phyloP scores from a whole-genome alignment of 208 protist genomes.

The Acanthamoeba triangularis region DNA sequence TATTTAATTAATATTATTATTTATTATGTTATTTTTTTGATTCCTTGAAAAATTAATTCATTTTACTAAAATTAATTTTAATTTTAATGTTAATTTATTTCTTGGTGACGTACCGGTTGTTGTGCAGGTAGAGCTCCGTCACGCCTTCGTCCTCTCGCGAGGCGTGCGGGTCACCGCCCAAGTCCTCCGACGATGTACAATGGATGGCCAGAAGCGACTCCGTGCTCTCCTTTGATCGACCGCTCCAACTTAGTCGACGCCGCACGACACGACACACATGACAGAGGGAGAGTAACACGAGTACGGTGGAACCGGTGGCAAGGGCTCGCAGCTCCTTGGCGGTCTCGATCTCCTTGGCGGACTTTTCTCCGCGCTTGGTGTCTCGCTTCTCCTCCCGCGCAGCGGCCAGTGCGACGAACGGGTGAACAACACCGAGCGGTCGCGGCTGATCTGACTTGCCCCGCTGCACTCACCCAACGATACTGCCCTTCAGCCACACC shows the following conservation, averaged over 20 bases:
- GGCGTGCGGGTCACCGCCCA: not conserved
- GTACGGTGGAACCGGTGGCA: not conserved
- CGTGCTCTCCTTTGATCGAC: not conserved
- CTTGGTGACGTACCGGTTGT: constrained; percentile 27
- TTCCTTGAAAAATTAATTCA: not conserved
- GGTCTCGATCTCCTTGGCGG: constrained; percentile 21
- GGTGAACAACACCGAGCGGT: not conserved
- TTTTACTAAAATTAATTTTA: too few species aligned
- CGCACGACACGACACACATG: too few species aligned
- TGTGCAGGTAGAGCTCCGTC: constrained; percentile 71
- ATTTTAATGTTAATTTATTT: too few species aligned
- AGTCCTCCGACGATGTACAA: constrained; percentile 30
- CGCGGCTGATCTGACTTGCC: not conserved
- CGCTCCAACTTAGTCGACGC: too few species aligned
- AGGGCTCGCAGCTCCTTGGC: constrained; percentile 17
- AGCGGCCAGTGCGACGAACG: not conserved
- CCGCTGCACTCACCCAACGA: too few species aligned
- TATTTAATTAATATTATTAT: too few species aligned
- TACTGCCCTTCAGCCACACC: too few species aligned
- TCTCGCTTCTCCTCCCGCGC: not conserved
- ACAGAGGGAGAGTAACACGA: not conserved
- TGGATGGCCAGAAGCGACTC: not conserved
- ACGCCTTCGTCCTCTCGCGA: constrained; percentile 20
- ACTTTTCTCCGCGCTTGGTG: not conserved
- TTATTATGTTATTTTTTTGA: not conserved